Evolutionary conservation across 192 early-diverging fungal genomes (phyloP), one percentile per base, ranked within the genome.

Genomic region (Pilobolus umbonatus): DNA sequence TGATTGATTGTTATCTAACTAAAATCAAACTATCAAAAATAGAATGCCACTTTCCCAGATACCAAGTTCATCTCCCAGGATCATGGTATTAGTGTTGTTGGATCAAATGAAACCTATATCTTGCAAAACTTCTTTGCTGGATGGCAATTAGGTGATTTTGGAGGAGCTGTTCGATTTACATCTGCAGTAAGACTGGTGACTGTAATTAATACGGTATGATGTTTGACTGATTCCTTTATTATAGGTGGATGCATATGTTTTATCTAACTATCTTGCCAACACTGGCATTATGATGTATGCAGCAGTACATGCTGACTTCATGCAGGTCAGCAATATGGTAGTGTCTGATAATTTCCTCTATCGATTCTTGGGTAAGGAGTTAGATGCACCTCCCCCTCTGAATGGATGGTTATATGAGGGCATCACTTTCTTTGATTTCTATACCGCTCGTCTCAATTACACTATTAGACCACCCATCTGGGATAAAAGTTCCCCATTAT

Each of bases 401-500:
- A 24, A 57, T 50, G 55, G 63, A 1, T 65, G 63, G 63, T 31
- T 65, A 11, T 58, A 65, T 34, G 63, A 65, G 19, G 63, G 43
- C 14, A 52, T 65, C 36, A 65, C 63, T 0, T 65, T 65, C 39
- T 65, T 58, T 51, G 63, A 65, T 38, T 65, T 65, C 19, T 65
- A 55, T 34, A 58, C 63, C 4, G 56, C 63, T 8, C 55, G 63
- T 12, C 15, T 30, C 5, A 65, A 65, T 40, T 36, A 65, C n/a
- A 65, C 63, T 9, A 51, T 65, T 28, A 32, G 38, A 8, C 55
- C 55, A 0, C 63, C 63, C 24, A 51, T 65, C 9, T 58, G 63
- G 63, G 52, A 58, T 21, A 40, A 9, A n/a, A 58, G 47, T 25
- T 31, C 42, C 2, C 55, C 45, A 4, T 9, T 58, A 10, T 58